Base-by-base conservation (phyloP, 768 basidiomycete species). In the Strobilomyces confusus region DNA sequence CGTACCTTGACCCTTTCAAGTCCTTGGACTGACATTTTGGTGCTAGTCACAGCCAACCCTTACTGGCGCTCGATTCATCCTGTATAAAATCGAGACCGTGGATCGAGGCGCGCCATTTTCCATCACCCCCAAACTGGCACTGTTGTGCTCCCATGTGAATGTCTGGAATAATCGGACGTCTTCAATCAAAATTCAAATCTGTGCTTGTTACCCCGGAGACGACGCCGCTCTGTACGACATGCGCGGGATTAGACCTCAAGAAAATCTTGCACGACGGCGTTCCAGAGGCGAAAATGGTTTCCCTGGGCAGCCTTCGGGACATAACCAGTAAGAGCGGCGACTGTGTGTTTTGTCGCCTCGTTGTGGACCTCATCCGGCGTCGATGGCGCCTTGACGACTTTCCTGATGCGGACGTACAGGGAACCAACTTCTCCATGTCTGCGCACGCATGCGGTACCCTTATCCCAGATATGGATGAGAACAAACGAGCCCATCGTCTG, bases 281-380 rank as follows among this genome's bases (percentile, higher is more conserved):
- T 37, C 33, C 52, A 3, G n/a, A 48, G 1, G 34, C 32, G 15
- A 40, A 40, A 6, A 41, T 6, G 48, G 5, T 48, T 2, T 25
- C 48, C 11, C 45, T 64, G 0, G 63, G 59, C 25, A 23, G 25
- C 6, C 26, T 64, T 32, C 11, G 17, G 5, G 52, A 58, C 15
- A 56, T 64, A 2, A 23, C 29, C 3, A 2, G 34, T 6, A 64
- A 59, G 41, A 20, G 26, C 0, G 48, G 37, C 23, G 29, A 34
- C 8, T 64, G 63, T 36, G 40, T 42, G 14, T 62, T 64, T 23
- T 64, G 63, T 33, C 50, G 51, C n/a, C 57, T 64, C 20, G 17
- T 59, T 17, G 25, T 51, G 1, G 38, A 34, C 5, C 51, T 47
- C 32, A 26, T 64, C 23, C 55, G 40, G 22, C 52, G 48, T 47